Base-by-base conservation (phyloP, 352 stramenopile species). In the Ophiocytium majus region DNA sequence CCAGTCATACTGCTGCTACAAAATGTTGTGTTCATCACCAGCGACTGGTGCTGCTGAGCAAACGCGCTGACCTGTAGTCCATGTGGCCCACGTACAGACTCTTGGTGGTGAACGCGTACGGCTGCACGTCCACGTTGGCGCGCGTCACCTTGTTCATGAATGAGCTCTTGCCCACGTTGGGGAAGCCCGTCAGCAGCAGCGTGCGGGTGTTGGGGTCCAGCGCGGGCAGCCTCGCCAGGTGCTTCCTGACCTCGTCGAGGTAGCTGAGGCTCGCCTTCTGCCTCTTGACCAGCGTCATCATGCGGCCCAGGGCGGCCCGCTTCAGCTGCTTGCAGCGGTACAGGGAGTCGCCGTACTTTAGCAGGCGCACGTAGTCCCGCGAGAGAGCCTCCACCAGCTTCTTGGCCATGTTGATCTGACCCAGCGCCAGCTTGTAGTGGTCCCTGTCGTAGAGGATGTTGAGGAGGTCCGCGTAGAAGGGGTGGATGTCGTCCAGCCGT, bases 91-190 rank as follows among this genome's bases (percentile, higher is more conserved):
- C 97, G 91, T 99, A 99, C 85, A 99, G 91, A 75, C 95, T 96
- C 93, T 99, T 99, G 89, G 97, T 99, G 35, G 97, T 99, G 90
- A 99, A 99, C 0, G 97, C 97, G 91, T 97, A 98, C 5, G 97
- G 97, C 91, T 99, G 97, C 63, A 99, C 97, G 85, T 99, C 97
- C 36, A 99, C 97, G 86, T 99, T 97, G 31, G 97, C 97, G 36
- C 97, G 91, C 17, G 97, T 99, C 66, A 99, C 97, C 91, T 99
- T 99, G 93, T 99, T 99, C 97, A 99, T 99, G 91, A 99, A 99
- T 89, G 93, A 98, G 34, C 94, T 98, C 92, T 99, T 99, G 81
- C 97, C 97, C n/a, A 99, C 97, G 89, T 99, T 99, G 33, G 97
- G 97, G 89, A 97, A 99, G 86, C 97, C 97, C 83, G 95, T 99